These are phyloP conservation scores for Aureobasidium pullulans DNA, from an alignment of 2,329 filamentous ascomycete genomes.

Conservation along the genomic window DNA sequence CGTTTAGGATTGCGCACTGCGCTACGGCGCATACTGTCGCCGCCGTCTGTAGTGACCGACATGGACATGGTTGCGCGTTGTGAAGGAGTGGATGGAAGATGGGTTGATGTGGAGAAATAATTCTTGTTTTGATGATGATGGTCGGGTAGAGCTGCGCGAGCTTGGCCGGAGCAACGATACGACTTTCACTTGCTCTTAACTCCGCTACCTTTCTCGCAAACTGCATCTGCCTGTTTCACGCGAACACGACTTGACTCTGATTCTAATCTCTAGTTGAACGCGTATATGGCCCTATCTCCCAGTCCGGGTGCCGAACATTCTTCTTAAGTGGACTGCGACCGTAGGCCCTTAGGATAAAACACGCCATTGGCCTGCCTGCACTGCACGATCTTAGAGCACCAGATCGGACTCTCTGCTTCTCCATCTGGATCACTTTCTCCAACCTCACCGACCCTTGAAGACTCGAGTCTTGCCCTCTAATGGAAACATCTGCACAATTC, in stretches of 20 bases:
- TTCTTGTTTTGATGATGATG: conserved; percentile 12
- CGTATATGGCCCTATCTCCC: no score
- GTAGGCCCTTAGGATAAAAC: no score
- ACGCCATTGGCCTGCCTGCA: no score
- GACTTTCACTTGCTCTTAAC: neutral
- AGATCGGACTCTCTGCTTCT: no score
- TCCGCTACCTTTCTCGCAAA: neutral
- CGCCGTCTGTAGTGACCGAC: conserved; percentile 1
- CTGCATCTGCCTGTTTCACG: neutral
- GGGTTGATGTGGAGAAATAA: neutral
- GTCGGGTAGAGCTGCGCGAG: neutral
- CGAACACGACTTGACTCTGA: neutral
- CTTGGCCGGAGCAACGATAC: neutral
- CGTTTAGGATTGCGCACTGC: conserved; percentile 39
- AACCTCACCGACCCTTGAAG: no score
- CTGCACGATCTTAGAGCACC: no score
- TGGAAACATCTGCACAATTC: no score
- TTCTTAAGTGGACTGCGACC: no score
- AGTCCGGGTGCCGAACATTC: no score
- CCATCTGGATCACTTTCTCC: no score
- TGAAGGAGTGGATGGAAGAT: neutral
- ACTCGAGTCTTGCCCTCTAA: no score
- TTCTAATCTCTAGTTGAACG: no score
- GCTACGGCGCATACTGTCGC: conserved; percentile 24
- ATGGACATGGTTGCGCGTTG: conserved; percentile 1